Conservation (phyloP, 129 eudicot genomes). For the Smallanthus sonchifolius region DNA sequence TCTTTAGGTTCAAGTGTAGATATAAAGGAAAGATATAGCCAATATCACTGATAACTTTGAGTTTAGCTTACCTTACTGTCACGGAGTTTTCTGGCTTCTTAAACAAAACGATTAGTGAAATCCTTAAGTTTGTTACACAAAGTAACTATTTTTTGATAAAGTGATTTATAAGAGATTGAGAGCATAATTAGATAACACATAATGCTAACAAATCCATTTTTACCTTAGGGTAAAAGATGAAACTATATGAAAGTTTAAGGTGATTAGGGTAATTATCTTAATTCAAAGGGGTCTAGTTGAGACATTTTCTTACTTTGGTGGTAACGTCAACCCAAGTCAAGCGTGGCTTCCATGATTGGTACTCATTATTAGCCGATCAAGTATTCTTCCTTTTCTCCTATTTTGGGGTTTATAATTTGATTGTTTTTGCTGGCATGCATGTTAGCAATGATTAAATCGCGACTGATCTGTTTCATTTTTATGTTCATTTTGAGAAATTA, state of each 20-base stretch:
- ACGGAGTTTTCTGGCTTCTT: background rate
- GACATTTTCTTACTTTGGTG: background rate
- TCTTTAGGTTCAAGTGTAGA: background rate
- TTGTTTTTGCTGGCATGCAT: slow-evolving; percentile 17
- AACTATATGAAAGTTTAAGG: background rate
- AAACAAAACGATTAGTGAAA: background rate
- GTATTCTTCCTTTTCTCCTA: background rate
- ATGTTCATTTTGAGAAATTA: background rate
- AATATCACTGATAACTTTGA: background rate
- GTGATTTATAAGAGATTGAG: background rate
- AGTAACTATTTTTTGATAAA: background rate
- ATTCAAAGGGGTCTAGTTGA: background rate
- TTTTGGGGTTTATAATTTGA: background rate
- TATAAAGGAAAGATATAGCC: background rate
- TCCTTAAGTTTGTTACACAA: background rate
- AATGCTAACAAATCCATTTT: background rate
- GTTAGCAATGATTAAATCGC: slow-evolving; percentile 4
- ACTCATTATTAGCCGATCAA: slow-evolving; percentile 12
- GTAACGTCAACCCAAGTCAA: slow-evolving; percentile 1
- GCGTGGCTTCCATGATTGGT: slow-evolving; percentile 9
- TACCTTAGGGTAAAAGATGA: background rate
- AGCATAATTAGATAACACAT: background rate
- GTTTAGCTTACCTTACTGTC: background rate
- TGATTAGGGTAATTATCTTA: background rate
- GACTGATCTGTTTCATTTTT: background rate